These are phyloP conservation scores for Phytopythium aichiense DNA, from an alignment of 352 stramenopile genomes.

Conservation along the genomic window DNA sequence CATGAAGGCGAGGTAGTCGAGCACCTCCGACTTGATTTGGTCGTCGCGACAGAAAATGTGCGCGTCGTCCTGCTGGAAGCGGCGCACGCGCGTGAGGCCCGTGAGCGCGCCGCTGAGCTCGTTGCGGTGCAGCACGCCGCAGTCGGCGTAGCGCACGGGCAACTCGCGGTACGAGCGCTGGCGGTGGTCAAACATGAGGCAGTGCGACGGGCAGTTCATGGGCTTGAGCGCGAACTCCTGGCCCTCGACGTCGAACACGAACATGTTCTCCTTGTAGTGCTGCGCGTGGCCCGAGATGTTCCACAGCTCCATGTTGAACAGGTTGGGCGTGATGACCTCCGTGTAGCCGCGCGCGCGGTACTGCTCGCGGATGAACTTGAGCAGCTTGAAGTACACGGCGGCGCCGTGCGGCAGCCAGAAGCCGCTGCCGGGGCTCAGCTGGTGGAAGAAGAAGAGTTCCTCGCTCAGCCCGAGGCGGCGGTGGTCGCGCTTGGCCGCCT, in stretches of 20 bases:
- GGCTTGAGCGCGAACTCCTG: constrained; percentile 96
- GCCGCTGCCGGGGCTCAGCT: constrained; percentile 91
- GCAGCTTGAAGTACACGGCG: constrained; percentile 97
- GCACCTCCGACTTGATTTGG: constrained; percentile 88
- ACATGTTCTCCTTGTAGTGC: constrained; percentile 99
- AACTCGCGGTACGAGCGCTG: constrained; percentile 96
- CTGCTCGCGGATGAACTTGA: constrained; percentile 95
- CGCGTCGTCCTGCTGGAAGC: constrained; percentile 97
- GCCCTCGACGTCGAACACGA: constrained; percentile 96
- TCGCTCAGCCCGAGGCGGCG: constrained; percentile 91
- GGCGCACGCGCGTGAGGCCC: constrained; percentile 95
- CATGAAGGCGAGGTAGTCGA: constrained; percentile 95
- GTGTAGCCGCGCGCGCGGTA: constrained; percentile 65
- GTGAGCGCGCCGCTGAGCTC: constrained; percentile 95
- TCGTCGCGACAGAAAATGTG: constrained; percentile 98
- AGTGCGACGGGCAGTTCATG: constrained; percentile 99
- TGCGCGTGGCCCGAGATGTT: constrained; percentile 94
- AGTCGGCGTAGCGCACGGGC: constrained; percentile 96
- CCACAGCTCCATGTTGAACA: constrained; percentile 99
- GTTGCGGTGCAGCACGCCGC: constrained; percentile 97
- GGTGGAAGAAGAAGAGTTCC: constrained; percentile 94
- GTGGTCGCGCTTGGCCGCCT: constrained; percentile 97
- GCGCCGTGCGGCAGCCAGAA: constrained; percentile 97
- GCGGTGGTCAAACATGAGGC: constrained; percentile 94
- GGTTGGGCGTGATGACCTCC: constrained; percentile 98